Conservation (phyloP, 768 basidiomycete genomes). For the Tulasnella sp. region DNA sequence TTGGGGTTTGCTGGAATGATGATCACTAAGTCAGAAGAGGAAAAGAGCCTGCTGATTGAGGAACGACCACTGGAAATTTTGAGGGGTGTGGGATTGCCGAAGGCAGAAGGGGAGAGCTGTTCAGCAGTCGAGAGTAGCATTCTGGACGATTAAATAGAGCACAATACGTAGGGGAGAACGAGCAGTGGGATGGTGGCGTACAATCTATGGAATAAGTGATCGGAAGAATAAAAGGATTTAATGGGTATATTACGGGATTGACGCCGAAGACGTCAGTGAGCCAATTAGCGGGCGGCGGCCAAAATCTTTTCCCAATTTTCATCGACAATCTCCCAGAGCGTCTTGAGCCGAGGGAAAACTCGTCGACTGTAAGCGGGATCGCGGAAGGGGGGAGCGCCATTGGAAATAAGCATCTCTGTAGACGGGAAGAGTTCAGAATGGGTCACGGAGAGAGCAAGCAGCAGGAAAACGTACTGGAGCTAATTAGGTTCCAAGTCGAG, state of each 20-base stretch:
- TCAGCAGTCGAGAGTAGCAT: background rate
- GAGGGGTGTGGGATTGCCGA: slow-evolving; percentile 41
- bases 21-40: slow-evolving; percentile 71
- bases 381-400: background rate
- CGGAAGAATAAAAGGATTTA: background rate
- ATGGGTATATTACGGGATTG: background rate
- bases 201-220: background rate
- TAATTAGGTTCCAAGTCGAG: background rate
- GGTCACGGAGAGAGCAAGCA: background rate
- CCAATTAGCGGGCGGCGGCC: background rate
- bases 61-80: slow-evolving; percentile 56
- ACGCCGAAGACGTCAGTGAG: background rate
- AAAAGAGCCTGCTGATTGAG: slow-evolving; percentile 54
- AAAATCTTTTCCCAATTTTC: background rate
- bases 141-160: background rate
- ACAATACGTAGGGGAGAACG: background rate
- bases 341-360: background rate
- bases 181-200: background rate
- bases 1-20: slow-evolving; percentile 86
- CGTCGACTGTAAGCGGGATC: background rate
- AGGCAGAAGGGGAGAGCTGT: background rate
- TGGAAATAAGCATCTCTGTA: background rate
- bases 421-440: background rate
- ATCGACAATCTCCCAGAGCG: background rate
- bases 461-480: background rate